These are phyloP conservation scores for Colletotrichum sp. DNA, from an alignment of 2,329 filamentous ascomycete species.

Conservation along the genomic window DNA sequence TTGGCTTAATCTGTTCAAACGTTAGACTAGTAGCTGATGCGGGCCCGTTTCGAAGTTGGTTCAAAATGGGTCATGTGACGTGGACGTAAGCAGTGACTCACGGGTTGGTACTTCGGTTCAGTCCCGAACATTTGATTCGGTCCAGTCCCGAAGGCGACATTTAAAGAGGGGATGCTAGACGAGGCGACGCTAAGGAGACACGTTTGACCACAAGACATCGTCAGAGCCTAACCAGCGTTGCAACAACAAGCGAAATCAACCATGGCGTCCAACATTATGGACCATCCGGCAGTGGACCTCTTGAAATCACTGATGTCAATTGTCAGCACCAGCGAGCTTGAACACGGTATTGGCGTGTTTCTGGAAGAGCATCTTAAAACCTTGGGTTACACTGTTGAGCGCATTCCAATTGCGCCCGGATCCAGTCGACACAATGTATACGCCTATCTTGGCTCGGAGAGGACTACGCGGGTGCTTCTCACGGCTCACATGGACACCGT, in stretches of 20 bases:
- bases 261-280: conserved; percentile 6
- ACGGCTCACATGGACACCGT: conserved; percentile 44
- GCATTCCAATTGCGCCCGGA: conserved; percentile 34
- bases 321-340: conserved; percentile 39
- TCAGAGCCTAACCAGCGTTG: not conserved
- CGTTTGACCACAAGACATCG: rapidly evolving
- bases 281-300: conserved; percentile 29
- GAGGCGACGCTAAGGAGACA: not conserved
- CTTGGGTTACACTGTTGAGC: conserved; percentile 40
- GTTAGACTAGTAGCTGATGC: not conserved
- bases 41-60: not conserved
- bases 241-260: not conserved
- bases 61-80: not conserved
- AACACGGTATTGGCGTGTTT: conserved; percentile 38
- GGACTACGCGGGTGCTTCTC: conserved; percentile 35
- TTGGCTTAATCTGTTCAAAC: not conserved
- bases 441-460: conserved; percentile 37
- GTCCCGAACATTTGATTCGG: not conserved
- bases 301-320: conserved; percentile 39
- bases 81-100: not conserved
- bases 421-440: conserved; percentile 42
- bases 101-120: not conserved
- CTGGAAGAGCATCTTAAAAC: conserved; percentile 33
- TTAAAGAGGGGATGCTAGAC: not conserved
- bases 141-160: not conserved